A percentile compares a stretch with the other conserved stretches of the same genome.
Evolutionary conservation across 106 monocot genomes (phyloP).

Genomic region (Posidonia australis): DNA sequence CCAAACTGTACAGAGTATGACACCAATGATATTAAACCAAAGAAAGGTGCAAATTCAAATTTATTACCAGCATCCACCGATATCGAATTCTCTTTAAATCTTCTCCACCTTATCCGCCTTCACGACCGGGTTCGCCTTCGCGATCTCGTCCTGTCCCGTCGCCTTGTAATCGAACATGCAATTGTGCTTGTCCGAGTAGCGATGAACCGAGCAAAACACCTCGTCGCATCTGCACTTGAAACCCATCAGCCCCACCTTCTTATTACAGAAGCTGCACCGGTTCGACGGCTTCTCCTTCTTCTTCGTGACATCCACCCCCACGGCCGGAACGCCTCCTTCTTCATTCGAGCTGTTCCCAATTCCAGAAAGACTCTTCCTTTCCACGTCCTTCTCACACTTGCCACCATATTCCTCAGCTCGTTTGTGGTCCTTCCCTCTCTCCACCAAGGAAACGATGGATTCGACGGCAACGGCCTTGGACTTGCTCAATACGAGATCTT

Average conservation of each 20-base stretch:
- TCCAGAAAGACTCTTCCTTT: not conserved
- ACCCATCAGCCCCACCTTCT: conserved; percentile 33
- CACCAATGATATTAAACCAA: not conserved
- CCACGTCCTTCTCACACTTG: not conserved
- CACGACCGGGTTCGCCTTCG: conserved; percentile 48
- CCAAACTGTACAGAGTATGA: not conserved
- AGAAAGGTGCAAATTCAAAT: not conserved
- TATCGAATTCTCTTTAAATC: conserved; percentile 27
- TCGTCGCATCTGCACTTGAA: conserved; percentile 41
- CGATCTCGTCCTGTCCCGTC: conserved; percentile 27
- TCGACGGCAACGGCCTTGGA: conserved; percentile 15
- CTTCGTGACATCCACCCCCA: not conserved
- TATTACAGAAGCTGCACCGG: conserved; percentile 29
- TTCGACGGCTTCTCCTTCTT: conserved; percentile 13
- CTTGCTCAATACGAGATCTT: conserved; percentile 24
- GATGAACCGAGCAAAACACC: conserved; percentile 33
- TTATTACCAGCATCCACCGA: not conserved
- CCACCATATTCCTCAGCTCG: no score
- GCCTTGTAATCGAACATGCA: conserved; percentile 36
- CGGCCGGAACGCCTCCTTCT: not conserved
- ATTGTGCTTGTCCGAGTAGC: conserved; percentile 44
- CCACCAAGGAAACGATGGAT: conserved; percentile 7
- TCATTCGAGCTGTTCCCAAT: not conserved
- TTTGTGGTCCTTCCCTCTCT: not conserved
- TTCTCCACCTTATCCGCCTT: conserved; percentile 52